Conservation (phyloP, 768 basidiomycete species). For the Dendrothele bispora region DNA sequence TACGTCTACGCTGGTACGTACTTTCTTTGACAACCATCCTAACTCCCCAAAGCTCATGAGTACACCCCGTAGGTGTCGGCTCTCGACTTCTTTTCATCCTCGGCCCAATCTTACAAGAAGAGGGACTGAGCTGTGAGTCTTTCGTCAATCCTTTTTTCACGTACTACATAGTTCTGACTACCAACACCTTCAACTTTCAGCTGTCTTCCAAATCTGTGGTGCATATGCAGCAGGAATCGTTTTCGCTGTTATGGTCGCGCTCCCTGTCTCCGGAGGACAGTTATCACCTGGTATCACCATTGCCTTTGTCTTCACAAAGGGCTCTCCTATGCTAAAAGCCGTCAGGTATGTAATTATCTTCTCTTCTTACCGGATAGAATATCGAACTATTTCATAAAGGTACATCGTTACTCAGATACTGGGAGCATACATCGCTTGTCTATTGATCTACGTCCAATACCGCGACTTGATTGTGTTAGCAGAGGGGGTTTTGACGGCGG, state of each 20-base stretch:
- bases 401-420: constrained; percentile 68
- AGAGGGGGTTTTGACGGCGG: constrained; percentile 14
- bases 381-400: constrained; percentile 28
- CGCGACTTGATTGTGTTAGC: constrained; percentile 46
- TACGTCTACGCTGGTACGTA: constrained; percentile 53
- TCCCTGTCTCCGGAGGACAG: constrained; percentile 59
- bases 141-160: constrained; percentile 1
- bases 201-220: constrained; percentile 55
- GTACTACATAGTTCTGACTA: too few species aligned
- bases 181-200: constrained; percentile 28
- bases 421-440: constrained; percentile 62
- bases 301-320: constrained; percentile 49
- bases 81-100: constrained; percentile 50
- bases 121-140: constrained; percentile 52
- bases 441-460: constrained; percentile 65
- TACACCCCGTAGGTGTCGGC: constrained; percentile 44
- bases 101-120: constrained; percentile 41
- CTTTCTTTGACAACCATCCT: not conserved
- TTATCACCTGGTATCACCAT: constrained; percentile 67
- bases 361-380: constrained; percentile 7
- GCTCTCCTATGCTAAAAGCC: constrained; percentile 54
- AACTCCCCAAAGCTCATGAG: not conserved
- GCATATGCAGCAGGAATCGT: constrained; percentile 61
- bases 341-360: constrained; percentile 35
- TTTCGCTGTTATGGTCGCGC: constrained; percentile 54